These are phyloP conservation scores for Echinosphaeria canescens DNA, from an alignment of 2,329 filamentous ascomycete genomes.

Conservation along the genomic window DNA sequence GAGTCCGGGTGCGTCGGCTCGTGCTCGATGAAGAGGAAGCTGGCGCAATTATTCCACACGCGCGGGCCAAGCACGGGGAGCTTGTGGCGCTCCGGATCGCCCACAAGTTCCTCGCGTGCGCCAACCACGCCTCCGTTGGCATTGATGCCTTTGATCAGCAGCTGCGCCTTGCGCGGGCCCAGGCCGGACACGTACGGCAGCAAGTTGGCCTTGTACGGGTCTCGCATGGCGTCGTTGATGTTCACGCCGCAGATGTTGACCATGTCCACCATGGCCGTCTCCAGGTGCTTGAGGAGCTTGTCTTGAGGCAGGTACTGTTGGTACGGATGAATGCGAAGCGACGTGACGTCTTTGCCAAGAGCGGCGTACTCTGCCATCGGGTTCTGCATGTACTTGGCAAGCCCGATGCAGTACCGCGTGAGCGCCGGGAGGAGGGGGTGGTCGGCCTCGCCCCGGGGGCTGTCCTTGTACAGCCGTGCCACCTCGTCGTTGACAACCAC, in stretches of 20 bases:
- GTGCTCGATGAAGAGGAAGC: conserved; percentile 80
- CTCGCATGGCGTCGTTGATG: conserved; percentile 73
- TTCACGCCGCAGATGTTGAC: conserved; percentile 94
- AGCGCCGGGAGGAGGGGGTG: conserved; percentile 63
- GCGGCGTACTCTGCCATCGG: conserved; percentile 94
- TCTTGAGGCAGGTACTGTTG: conserved; percentile 79
- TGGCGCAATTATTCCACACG: conserved; percentile 94
- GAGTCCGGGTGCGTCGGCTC: conserved; percentile 63
- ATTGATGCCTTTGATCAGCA: conserved; percentile 75
- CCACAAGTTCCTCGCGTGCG: conserved; percentile 71
- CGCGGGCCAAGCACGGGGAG: conserved; percentile 65
- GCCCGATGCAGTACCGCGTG: conserved; percentile 71
- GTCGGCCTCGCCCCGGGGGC: conserved; percentile 54
- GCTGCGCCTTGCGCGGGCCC: conserved; percentile 74
- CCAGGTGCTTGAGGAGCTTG: conserved; percentile 66
- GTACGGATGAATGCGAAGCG: conserved; percentile 72
- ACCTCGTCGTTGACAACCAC: conserved; percentile 92
- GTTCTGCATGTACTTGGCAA: conserved; percentile 85
- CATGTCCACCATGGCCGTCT: conserved; percentile 97
- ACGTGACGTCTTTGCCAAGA: conserved; percentile 69
- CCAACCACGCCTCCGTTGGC: conserved; percentile 72
- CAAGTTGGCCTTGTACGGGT: conserved; percentile 66
- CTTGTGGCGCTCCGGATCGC: conserved; percentile 62
- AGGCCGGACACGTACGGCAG: conserved; percentile 82
- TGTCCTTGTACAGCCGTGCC: conserved; percentile 88